Base-by-base conservation (phyloP, 2,329 filamentous ascomycete species). In the Cordyceps militaris region DNA sequence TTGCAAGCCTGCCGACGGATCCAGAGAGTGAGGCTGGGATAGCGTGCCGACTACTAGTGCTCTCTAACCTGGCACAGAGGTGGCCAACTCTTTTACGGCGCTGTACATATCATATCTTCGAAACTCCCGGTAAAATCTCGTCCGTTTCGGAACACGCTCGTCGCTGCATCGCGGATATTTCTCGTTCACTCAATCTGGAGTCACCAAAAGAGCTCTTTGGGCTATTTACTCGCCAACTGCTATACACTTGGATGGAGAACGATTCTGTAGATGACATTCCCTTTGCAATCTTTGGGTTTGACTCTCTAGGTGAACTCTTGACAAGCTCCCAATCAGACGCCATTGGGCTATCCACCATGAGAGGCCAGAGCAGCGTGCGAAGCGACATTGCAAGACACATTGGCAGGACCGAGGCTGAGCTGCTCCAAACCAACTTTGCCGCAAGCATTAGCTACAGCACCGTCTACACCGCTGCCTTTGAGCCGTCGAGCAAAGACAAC, bases 41-140 rank as follows among this genome's bases (percentile, higher is more conserved):
- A 63, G 89, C 91, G 0, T 82, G 96, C 62, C 86, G 94, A 6
- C 74, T 97, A 3, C 82, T 89, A 61, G 83, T 90, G 9, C 75
- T 97, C 11, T 83, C 88, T 1, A 84, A 85, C 57, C 75, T 99
- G 59, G 94, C 89, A 24, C 89, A 90, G 30, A 75, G 78, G 52
- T 97, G 93, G 89, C 86, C 91, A 59, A 96, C 92, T 0, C 78
- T 97, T 21, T 79, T 97, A 44, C 86, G 92, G 53, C 85, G 88
- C 62, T 91, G 91, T 63, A 88, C 96, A 19, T 99, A 97, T 69
- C 88, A 94, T 69, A 91, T 97, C 23, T 96, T 97, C 64, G 94
- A 97, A 69, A 91, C 88, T 0, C 89, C 92, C 1, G 90, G 88
- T 1, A 84, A 85, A 58, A 83, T 96, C 14, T 73, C 80, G 3